Base-by-base conservation (phyloP, 257 asterid species). In the Solanum paucissectum region DNA sequence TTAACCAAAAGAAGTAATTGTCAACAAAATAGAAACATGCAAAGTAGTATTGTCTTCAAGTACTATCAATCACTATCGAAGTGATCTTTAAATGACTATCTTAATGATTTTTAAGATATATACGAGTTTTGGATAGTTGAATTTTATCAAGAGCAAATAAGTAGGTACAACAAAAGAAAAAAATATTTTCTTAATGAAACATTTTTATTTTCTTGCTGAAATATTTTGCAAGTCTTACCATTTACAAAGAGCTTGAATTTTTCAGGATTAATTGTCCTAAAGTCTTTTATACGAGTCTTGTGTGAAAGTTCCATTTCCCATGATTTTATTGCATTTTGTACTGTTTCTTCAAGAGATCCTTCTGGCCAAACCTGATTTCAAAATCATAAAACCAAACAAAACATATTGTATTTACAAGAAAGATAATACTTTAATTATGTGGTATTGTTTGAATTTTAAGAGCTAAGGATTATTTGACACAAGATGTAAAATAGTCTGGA, bases 231-330 rank as follows among this genome's bases (percentile, higher is more conserved):
- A 23, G 4, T 3, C 27, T 83, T 91, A 96, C 99, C 99, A 87
- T 96, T 96, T 68, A 96, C 96, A 23, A 95, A 88, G 90, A 96
- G 96, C 86, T 91, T 94, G 95, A 96, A 96, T 83, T 95, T 94
- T 5, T 94, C 91, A 2, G 98, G 98, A 68, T 90, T 94, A 13
- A 96, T 93, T 25, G 94, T 95, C 91, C 88, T 95, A 93, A 96
- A 94, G 83, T 96, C 98, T 88, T 92, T 90, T 5, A 94, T 52
- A 2, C 95, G 90, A 38, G 93, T 94, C 92, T 96, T 96, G 94
- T 96, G 99, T 46, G 99, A 96, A 12, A 95, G 83, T 90, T 95
- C 99, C 99, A 96, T 95, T 92, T 96, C 99, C 99, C 99, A 95
- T 83, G 99, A 92, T 86, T 96, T 96, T 18, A 96, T 92, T 21